Conservation (phyloP, 2,329 filamentous ascomycete genomes). For the Fusarium sp. region DNA sequence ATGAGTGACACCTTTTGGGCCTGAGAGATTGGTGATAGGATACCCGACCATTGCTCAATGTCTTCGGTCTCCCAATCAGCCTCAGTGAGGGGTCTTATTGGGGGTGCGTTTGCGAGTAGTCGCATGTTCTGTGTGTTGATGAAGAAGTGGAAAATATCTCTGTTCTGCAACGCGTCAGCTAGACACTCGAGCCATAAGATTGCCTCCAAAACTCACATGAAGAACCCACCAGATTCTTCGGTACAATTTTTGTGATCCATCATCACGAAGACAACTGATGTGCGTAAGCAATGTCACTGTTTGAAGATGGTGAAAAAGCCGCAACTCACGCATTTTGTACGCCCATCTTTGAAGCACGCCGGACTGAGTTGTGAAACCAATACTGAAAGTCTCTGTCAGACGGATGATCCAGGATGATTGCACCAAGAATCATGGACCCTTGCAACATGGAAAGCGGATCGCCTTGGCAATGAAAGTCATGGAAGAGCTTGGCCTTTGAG, state of each 20-base stretch:
- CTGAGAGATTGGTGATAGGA: not conserved
- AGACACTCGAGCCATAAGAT: no score
- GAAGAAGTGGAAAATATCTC: slow-evolving; percentile 25
- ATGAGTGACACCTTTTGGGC: slow-evolving; percentile 14
- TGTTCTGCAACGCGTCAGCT: no score
- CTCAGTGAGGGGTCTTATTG: not conserved
- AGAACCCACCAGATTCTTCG: slow-evolving; percentile 34
- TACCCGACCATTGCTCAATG: rapidly evolving
- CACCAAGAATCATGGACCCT: slow-evolving; percentile 20
- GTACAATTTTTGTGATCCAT: slow-evolving; percentile 1
- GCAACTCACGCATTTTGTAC: slow-evolving; percentile 11
- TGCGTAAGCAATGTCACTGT: no score
- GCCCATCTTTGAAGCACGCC: slow-evolving; percentile 11
- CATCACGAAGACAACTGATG: not conserved
- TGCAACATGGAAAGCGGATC: slow-evolving; percentile 17
- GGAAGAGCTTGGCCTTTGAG: slow-evolving; percentile 29
- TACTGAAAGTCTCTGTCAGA: slow-evolving; percentile 31
- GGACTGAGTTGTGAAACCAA: slow-evolving; percentile 33
- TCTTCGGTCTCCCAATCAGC: slow-evolving; percentile 30
- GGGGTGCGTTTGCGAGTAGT: not conserved
- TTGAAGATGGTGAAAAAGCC: no score
- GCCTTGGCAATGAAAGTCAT: slow-evolving; percentile 28
- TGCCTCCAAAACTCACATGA: slow-evolving; percentile 30
- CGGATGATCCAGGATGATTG: slow-evolving; percentile 19
- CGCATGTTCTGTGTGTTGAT: slow-evolving; percentile 15